A percentile compares a stretch with the other conserved stretches of the same genome.
These are phyloP conservation scores for Astrocystis sublimbata DNA, from an alignment of 495 filamentous ascomycete genomes.

Conservation along the genomic window DNA sequence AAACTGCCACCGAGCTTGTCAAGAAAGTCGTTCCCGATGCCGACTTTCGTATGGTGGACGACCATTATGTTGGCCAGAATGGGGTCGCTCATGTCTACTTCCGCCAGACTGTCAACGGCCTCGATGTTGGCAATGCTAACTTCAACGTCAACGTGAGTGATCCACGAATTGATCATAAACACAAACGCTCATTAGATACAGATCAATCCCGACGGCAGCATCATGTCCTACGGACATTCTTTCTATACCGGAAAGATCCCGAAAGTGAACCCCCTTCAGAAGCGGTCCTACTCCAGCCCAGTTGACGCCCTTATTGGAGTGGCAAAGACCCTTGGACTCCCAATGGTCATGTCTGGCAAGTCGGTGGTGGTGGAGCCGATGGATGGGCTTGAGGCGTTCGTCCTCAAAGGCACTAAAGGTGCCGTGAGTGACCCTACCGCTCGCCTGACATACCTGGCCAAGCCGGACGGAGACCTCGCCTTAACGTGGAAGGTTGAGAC, in stretches of 20 bases:
- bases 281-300: conserved; percentile 23
- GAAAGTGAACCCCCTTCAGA: conserved; percentile 15
- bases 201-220: conserved; percentile 31
- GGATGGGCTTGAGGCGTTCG: conserved; percentile 22
- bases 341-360: conserved; percentile 18
- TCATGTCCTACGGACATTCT: conserved; percentile 35
- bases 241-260: conserved; percentile 27
- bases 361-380: conserved; percentile 23
- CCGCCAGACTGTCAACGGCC: conserved; percentile 45
- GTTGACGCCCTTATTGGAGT: conserved; percentile 26
- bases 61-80: conserved; percentile 39
- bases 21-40: conserved; percentile 18
- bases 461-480: conserved; percentile 30
- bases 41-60: conserved; percentile 36
- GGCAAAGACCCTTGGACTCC: conserved; percentile 21
- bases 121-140: conserved; percentile 50
- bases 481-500: conserved; percentile 46
- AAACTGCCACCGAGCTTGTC: conserved; percentile 23
- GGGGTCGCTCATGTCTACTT: conserved; percentile 47
- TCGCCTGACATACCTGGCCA: conserved; percentile 37
- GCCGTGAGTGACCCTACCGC: conserved; percentile 36
- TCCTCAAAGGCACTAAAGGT: conserved; percentile 27
- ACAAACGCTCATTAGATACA: conserved; percentile 16
- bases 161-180: too few species aligned
- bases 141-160: conserved; percentile 51